phyloP scores from a whole-genome alignment of 2,329 filamentous ascomycete species.

The Parastagonospora avenae region DNA sequence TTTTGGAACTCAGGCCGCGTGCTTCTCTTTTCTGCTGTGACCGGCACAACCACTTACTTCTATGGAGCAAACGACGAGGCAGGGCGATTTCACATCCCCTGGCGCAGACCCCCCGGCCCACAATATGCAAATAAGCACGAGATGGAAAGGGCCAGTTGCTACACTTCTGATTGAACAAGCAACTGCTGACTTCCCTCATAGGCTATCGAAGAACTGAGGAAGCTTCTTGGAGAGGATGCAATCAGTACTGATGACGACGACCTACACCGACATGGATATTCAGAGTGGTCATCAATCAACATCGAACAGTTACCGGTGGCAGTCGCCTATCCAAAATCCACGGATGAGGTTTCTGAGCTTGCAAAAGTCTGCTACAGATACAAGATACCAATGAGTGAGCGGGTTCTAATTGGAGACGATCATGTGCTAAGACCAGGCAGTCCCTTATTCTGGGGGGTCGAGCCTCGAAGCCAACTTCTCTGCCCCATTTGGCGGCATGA shows the following conservation, averaged over 20 bases:
- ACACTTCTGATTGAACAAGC: not conserved
- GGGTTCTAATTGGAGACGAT: not conserved
- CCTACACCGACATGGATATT: slow-evolving; percentile 68
- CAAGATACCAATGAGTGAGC: slow-evolving; percentile 71
- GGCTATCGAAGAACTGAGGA: slow-evolving; percentile 62
- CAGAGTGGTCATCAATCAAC: slow-evolving; percentile 74
- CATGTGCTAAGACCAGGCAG: slow-evolving; percentile 38
- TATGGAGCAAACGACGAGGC: slow-evolving; percentile 53
- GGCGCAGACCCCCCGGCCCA: slow-evolving; percentile 34
- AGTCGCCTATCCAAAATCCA: slow-evolving; percentile 67
- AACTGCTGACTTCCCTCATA: slow-evolving; percentile 29
- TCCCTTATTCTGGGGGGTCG: slow-evolving; percentile 84
- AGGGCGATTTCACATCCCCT: slow-evolving; percentile 33
- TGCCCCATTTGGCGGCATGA: slow-evolving; percentile 83
- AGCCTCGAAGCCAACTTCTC: slow-evolving; percentile 91
- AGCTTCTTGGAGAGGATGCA: slow-evolving; percentile 60
- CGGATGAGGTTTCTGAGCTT: slow-evolving; percentile 67
- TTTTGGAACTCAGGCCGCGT: slow-evolving; percentile 57
- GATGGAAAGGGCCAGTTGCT: slow-evolving; percentile 54
- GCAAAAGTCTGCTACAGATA: slow-evolving; percentile 77
- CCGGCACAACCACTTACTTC: slow-evolving; percentile 58
- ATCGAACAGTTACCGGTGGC: slow-evolving; percentile 67
- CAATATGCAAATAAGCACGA: slow-evolving; percentile 57
- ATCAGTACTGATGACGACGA: slow-evolving; percentile 70
- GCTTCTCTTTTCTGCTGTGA: slow-evolving; percentile 55